Base-by-base conservation (phyloP, 1,284 basidiomycete genomes). In the Paramarasmius palmivorus region DNA sequence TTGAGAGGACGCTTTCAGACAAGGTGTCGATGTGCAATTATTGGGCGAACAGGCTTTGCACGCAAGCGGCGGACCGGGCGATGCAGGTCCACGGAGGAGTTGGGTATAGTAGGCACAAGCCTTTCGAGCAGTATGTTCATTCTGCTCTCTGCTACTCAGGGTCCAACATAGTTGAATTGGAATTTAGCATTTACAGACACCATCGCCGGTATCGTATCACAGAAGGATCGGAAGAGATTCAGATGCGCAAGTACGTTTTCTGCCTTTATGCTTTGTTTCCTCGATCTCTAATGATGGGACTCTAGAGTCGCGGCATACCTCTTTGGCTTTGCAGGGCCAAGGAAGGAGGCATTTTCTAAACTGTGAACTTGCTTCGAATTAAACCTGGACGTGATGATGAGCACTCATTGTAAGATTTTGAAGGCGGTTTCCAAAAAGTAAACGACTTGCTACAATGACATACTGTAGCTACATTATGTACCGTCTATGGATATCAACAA, bases 11-110 rank as follows among this genome's bases (percentile, higher is more conserved):
- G 10, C 42, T 54, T 7, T 54, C 53, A 14, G 53, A 54, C 40
- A 54, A 54, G 40, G 53, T 54, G 8, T 54, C 53, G 8, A 54
- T 54, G 53, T 54, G 53, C 22, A 54, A 54, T 32, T 54, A 54
- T 25, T 54, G 53, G 53, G 53, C 53, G 38, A 54, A 54, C 26
- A 49, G 53, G 17, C 39, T 54, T 3, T 54, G 53, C 19, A 54
- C 53, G n/a, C 26, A 54, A 29, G 47, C 53, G 22, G 53, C 53
- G 38, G 53, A 54, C 29, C 53, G 40, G 36, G 53, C 53, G 22
- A 54, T 54, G 32, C 53, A 54, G 53, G 53, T 45, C 37, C 53
- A 54, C 19, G 53, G 53, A 42, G 53, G 53, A 8, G 44, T 54
- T 36, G 53, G 53, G 2, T 54, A 54, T 44, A 54, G 53, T 20